phyloP scores from a whole-genome alignment of 768 basidiomycete species.

The Termitomyces bulborhizus region DNA sequence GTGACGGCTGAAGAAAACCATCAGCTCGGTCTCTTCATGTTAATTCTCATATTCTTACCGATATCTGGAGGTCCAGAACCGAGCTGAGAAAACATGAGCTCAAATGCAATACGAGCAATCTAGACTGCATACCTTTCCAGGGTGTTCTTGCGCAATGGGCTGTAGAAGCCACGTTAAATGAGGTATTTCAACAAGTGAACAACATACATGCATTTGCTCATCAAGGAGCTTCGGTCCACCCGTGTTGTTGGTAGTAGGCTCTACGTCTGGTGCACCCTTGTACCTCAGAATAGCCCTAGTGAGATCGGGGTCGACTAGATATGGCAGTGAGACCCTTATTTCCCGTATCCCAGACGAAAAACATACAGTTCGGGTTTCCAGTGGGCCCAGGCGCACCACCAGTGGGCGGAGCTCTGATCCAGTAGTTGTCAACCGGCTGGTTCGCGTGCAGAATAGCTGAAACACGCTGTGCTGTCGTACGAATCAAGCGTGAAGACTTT shows the following conservation, averaged over 20 bases:
- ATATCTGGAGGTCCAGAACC: conserved; percentile 14
- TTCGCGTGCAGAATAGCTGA: conserved; percentile 34
- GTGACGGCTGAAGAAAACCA: conserved; percentile 8
- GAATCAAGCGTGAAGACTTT: background rate
- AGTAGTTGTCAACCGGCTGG: conserved; percentile 39
- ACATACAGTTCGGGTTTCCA: conserved; percentile 18
- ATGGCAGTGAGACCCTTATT: background rate
- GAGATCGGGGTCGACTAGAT: conserved; percentile 16
- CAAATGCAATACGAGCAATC: background rate
- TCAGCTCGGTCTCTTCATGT: background rate
- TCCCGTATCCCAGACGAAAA: background rate
- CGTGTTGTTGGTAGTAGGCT: conserved; percentile 19
- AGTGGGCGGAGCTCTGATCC: conserved; percentile 28
- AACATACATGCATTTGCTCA: conserved; percentile 19
- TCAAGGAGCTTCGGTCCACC: conserved; percentile 15
- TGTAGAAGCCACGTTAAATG: background rate
- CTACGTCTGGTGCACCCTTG: conserved; percentile 19
- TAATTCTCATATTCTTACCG: conserved; percentile 4
- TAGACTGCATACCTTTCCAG: conserved; percentile 9
- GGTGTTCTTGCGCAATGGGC: conserved; percentile 13
- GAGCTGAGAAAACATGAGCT: conserved; percentile 9
- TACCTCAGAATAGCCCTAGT: conserved; percentile 29
- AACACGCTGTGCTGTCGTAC: conserved; percentile 25
- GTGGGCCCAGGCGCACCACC: conserved; percentile 13
- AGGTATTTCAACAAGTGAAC: background rate